Evolutionary conservation across 768 basidiomycete species (phyloP).

Genomic region (Serendipita indica): DNA sequence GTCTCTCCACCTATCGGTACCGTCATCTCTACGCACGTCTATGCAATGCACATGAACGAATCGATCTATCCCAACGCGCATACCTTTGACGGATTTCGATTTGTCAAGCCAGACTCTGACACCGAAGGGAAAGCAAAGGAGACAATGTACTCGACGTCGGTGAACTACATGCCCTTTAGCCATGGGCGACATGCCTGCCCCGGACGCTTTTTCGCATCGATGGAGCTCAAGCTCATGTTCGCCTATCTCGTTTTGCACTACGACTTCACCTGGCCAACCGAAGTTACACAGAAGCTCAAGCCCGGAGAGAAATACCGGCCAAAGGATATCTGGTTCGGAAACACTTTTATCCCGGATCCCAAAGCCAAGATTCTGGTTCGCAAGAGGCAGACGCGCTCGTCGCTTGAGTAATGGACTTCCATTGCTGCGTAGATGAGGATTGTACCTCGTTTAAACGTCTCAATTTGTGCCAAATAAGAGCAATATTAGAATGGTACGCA

Average conservation of each 20-base stretch:
- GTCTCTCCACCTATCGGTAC: slow-evolving; percentile 19
- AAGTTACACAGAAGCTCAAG: slow-evolving; percentile 9
- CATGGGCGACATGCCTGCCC: slow-evolving; percentile 27
- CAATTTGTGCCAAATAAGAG: too few species aligned
- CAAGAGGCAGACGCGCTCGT: too few species aligned
- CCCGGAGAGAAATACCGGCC: slow-evolving; percentile 19
- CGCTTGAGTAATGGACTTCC: too few species aligned
- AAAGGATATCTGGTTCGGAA: slow-evolving; percentile 21
- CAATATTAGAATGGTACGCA: too few species aligned
- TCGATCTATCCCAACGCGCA: slow-evolving; percentile 6
- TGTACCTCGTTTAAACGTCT: too few species aligned
- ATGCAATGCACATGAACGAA: slow-evolving; percentile 6
- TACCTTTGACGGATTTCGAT: slow-evolving; percentile 35
- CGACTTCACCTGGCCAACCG: slow-evolving; percentile 26
- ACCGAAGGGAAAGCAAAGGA: slow-evolving; percentile 18
- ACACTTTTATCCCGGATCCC: slow-evolving; percentile 22
- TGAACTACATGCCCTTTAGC: slow-evolving; percentile 27
- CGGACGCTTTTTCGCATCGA: slow-evolving; percentile 33
- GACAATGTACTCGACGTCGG: slow-evolving; percentile 24
- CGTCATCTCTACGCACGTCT: slow-evolving; percentile 14
- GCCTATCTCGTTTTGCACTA: slow-evolving; percentile 29
- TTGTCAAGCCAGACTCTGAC: too few species aligned
- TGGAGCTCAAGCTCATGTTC: slow-evolving; percentile 32
- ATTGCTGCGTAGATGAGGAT: too few species aligned
- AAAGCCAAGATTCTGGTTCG: slow-evolving; percentile 15